Percentiles rank a stretch among this genome's conserved stretches.
Evolutionary conservation across 371 early-diverging fungal genomes (phyloP).

Genomic region (Syncephalastrum contaminatum): DNA sequence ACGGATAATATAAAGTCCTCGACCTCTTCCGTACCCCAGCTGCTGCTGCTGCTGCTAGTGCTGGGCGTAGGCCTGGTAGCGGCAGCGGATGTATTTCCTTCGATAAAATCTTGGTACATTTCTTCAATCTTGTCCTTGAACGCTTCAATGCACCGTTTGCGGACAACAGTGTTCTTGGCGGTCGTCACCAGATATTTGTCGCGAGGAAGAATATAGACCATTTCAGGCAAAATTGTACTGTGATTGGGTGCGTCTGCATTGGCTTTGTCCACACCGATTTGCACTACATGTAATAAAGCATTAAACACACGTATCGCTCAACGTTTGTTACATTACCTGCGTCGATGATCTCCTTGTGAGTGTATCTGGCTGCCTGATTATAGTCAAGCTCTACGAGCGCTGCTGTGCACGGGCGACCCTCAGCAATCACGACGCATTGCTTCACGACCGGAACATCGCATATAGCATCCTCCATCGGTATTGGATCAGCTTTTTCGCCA

Average conservation of each 20-base stretch:
- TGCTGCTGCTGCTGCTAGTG: background rate
- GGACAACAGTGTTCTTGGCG: slow-evolving; percentile 27
- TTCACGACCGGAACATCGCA: slow-evolving; percentile 14
- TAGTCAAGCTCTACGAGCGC: slow-evolving; percentile 21
- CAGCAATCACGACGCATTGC: slow-evolving; percentile 25
- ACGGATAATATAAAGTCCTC: no score
- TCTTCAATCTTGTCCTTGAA: slow-evolving; percentile 21
- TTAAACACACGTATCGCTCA: no score
- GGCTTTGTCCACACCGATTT: slow-evolving; percentile 20
- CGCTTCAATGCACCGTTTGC: slow-evolving; percentile 14
- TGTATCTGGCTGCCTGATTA: slow-evolving; percentile 3
- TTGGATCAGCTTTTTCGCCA: slow-evolving; percentile 40
- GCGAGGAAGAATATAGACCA: slow-evolving; percentile 34
- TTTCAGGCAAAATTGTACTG: slow-evolving; percentile 24
- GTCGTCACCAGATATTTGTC: slow-evolving; percentile 18
- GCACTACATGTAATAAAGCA: slow-evolving; percentile 1
- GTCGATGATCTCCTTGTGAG: slow-evolving; percentile 10
- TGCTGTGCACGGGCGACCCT: slow-evolving; percentile 22
- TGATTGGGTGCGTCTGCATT: slow-evolving; percentile 30
- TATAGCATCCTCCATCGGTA: slow-evolving; percentile 28
- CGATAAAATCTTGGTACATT: slow-evolving; percentile 26
- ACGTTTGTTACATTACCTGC: slow-evolving; percentile 4
- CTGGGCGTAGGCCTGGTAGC: slow-evolving; percentile 8
- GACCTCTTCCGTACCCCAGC: no score
- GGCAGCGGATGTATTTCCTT: background rate